Evolutionary conservation across 2,329 filamentous ascomycete species (phyloP).

Genomic region (Xylaria polymorpha): DNA sequence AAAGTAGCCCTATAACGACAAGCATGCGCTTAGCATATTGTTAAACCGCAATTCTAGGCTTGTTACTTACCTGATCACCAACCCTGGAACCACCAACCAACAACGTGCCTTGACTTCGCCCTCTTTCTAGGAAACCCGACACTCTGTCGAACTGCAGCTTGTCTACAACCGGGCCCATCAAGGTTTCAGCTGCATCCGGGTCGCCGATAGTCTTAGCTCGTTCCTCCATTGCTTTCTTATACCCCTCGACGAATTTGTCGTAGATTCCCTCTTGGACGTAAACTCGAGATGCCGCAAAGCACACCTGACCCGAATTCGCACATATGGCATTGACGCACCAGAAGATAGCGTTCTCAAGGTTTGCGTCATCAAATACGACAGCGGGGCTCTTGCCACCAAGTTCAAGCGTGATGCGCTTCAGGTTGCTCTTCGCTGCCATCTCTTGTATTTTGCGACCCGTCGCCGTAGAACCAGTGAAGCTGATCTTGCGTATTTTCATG

Average conservation of each 20-base stretch:
- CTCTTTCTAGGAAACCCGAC: conserved; percentile 57
- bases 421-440: conserved; percentile 40
- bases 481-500: conserved; percentile 39
- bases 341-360: conserved; percentile 39
- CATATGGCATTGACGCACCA: conserved; percentile 38
- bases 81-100: conserved; percentile 51
- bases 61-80: conserved; percentile 46
- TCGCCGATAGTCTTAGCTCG: conserved; percentile 32
- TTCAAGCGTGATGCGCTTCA: conserved; percentile 40
- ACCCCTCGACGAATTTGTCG: conserved; percentile 35
- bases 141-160: conserved; percentile 60
- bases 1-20: conserved; percentile 53
- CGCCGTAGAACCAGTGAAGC: conserved; percentile 48
- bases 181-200: conserved; percentile 26
- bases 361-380: conserved; percentile 39
- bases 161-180: conserved; percentile 64
- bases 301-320: conserved; percentile 36
- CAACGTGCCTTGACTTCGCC: conserved; percentile 52
- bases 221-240: conserved; percentile 38
- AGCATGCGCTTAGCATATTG: conserved; percentile 9
- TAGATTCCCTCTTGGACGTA: conserved; percentile 41
- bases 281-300: conserved; percentile 35
- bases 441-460: conserved; percentile 60
- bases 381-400: conserved; percentile 40
- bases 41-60: conserved; percentile 46